These are phyloP conservation scores for Pulveroboletus frians DNA, from an alignment of 768 basidiomycete genomes.

Conservation along the genomic window DNA sequence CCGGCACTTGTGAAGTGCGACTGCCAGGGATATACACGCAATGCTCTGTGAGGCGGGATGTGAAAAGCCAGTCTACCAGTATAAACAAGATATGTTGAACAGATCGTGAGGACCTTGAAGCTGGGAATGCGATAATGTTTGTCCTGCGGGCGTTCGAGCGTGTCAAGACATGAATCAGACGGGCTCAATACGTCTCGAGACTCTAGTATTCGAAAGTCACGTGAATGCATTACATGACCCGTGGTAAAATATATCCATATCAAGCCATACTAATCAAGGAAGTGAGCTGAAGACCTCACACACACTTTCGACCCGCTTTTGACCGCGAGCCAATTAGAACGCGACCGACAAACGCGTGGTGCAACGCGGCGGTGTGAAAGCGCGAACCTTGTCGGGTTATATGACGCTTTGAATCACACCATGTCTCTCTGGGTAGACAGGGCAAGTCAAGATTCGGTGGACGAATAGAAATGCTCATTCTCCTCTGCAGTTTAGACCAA, in stretches of 20 bases:
- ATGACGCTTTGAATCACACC: background rate
- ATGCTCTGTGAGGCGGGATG: constrained; percentile 2
- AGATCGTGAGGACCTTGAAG: constrained; percentile 8
- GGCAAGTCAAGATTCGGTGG: constrained; percentile 2
- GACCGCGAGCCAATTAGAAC: too few species aligned
- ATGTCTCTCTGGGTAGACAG: constrained; percentile 74
- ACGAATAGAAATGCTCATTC: background rate
- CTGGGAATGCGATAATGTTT: constrained; percentile 4
- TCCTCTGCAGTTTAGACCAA: constrained; percentile 73
- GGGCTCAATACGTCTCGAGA: constrained; percentile 12
- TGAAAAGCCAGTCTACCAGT: constrained; percentile 12
- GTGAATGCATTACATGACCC: constrained; percentile 10
- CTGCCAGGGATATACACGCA: constrained; percentile 14
- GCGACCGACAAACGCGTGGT: constrained; percentile 30
- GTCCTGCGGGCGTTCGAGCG: constrained; percentile 8
- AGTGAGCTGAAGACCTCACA: too few species aligned
- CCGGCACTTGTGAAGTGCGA: constrained; percentile 1
- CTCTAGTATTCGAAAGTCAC: constrained; percentile 18
- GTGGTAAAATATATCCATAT: constrained; percentile 14
- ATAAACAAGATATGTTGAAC: constrained; percentile 22
- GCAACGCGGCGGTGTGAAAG: constrained; percentile 20
- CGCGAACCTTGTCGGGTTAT: background rate
- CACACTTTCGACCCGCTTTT: too few species aligned
- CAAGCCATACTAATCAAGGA: too few species aligned
- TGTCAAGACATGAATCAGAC: constrained; percentile 22